Conservation (phyloP, 306 rosid species). For the Argentina anserina region DNA sequence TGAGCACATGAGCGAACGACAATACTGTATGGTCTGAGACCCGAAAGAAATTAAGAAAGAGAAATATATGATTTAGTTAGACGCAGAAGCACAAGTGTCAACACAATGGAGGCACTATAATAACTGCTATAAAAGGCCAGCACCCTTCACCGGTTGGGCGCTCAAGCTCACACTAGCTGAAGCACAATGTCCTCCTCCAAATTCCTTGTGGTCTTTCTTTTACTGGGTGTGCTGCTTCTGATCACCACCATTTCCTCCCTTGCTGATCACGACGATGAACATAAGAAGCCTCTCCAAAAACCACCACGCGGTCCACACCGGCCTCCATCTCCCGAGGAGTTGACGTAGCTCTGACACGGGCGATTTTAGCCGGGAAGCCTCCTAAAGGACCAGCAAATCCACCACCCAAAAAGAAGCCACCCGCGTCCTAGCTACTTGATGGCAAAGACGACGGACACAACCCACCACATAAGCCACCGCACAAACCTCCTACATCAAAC, state of each 20-base stretch:
- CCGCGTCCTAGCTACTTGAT: background rate
- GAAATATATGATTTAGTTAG: background rate
- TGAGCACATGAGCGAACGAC: too few species aligned
- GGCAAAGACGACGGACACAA: background rate
- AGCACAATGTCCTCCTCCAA: slow-evolving; percentile 16
- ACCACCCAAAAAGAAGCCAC: background rate
- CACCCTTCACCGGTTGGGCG: too few species aligned
- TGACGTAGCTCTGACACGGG: background rate
- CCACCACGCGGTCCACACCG: slow-evolving; percentile 10
- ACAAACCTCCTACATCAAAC: slow-evolving; percentile 3
- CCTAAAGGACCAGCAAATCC: background rate
- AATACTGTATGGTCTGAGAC: too few species aligned
- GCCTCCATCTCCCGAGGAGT: background rate
- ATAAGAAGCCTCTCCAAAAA: background rate
- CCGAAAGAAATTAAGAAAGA: too few species aligned
- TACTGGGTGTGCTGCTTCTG: slow-evolving; percentile 3
- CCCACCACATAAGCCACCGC: background rate
- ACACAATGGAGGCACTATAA: background rate
- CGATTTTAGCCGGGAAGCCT: background rate
- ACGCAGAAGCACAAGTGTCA: background rate
- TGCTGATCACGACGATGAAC: background rate
- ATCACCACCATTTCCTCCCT: background rate
- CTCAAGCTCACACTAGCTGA: background rate
- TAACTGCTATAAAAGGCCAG: slow-evolving; percentile 1
- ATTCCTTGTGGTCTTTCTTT: background rate